Evolutionary conservation across 768 basidiomycete species (phyloP).

Genomic region (Naganishia vaughanmartiniae): DNA sequence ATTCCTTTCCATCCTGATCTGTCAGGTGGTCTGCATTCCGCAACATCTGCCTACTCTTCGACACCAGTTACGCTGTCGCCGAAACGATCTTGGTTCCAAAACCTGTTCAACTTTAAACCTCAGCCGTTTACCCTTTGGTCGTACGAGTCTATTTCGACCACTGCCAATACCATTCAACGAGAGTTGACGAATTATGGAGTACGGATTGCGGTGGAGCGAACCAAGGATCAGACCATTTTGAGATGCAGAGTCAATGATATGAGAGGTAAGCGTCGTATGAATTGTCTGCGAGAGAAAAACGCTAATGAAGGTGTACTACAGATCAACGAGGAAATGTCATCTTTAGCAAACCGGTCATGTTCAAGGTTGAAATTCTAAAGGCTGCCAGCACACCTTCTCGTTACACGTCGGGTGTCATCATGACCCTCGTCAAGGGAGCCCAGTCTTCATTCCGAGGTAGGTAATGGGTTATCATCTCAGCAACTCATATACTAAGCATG

Average conservation of each 20-base stretch:
- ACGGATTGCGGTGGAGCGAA: constrained; percentile 64
- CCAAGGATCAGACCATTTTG: constrained; percentile 65
- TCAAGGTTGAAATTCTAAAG: constrained; percentile 72
- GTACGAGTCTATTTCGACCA: constrained; percentile 57
- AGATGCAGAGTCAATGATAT: constrained; percentile 74
- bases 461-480: constrained; percentile 2
- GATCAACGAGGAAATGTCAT: constrained; percentile 59
- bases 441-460: constrained; percentile 69
- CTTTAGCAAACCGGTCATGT: constrained; percentile 57
- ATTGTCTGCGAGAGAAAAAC: not conserved
- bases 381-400: constrained; percentile 51
- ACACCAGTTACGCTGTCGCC: constrained; percentile 46
- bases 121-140: constrained; percentile 53
- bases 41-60: constrained; percentile 27
- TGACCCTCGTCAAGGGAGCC: constrained; percentile 84
- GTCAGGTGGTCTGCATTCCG: constrained; percentile 19
- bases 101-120: constrained; percentile 82
- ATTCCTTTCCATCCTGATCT: constrained; percentile 40
- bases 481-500: not conserved
- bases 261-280: constrained; percentile 49
- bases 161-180: constrained; percentile 70
- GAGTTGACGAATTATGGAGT: constrained; percentile 71
- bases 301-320: constrained; percentile 15
- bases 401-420: constrained; percentile 62
- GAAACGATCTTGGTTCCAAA: constrained; percentile 78